These are phyloP conservation scores for Stephanodiscus triporus DNA, from an alignment of 108 stramenopile species.

Conservation along the genomic window DNA sequence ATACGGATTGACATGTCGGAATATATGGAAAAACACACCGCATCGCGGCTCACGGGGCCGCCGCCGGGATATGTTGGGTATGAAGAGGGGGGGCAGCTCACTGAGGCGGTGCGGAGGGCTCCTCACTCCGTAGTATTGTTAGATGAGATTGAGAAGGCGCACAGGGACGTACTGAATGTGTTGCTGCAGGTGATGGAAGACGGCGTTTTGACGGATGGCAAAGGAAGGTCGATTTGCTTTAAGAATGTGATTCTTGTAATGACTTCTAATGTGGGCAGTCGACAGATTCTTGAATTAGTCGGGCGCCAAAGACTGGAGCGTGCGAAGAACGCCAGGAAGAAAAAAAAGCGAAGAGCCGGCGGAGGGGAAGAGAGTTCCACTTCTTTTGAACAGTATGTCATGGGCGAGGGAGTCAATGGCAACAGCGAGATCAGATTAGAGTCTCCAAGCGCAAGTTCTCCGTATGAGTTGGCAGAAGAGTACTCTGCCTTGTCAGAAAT, in stretches of 20 bases:
- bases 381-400: constrained; percentile 45
- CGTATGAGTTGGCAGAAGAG: constrained; percentile 44
- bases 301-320: constrained; percentile 31
- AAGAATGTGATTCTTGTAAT: constrained; percentile 95
- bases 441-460: constrained; percentile 7
- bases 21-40: constrained; percentile 93
- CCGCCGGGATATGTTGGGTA: constrained; percentile 94
- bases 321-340: constrained; percentile 28
- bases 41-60: constrained; percentile 89
- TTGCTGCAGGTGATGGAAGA: constrained; percentile 97
- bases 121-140: constrained; percentile 86
- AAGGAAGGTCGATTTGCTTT: constrained; percentile 95
- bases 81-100: constrained; percentile 97
- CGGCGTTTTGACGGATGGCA: constrained; percentile 97
- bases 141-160: constrained; percentile 98
- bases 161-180: constrained; percentile 94
- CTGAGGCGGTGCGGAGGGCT: constrained; percentile 89
- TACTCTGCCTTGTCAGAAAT: constrained; percentile 74
- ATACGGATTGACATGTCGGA: constrained; percentile 93
- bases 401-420: constrained; percentile 17
- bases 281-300: constrained; percentile 76
- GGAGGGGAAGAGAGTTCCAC: constrained; percentile 1
- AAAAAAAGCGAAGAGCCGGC: constrained; percentile 42
- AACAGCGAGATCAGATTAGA: constrained; percentile 10
- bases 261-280: constrained; percentile 95